Evolutionary conservation across 1,284 basidiomycete species (phyloP).

Genomic region (Cutaneotrichosporon sp.): DNA sequence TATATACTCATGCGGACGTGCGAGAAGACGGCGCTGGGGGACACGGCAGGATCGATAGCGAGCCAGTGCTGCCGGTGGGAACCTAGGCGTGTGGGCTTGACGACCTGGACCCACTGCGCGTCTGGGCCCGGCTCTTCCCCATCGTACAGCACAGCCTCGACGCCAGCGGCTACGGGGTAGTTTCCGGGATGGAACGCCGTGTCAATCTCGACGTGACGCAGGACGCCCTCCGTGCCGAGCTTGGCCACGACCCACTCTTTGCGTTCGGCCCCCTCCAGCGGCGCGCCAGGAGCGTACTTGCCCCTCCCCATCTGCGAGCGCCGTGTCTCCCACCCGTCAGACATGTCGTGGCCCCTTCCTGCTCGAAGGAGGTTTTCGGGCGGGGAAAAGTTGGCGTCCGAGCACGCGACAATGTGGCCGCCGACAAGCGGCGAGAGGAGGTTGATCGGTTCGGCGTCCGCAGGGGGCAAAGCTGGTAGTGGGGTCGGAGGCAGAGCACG

Average conservation of each 20-base stretch:
- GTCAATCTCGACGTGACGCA: conserved; percentile 81
- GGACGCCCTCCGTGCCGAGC: conserved; percentile 66
- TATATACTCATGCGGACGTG: conserved; percentile 86
- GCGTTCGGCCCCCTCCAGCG: conserved; percentile 56
- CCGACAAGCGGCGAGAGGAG: conserved; percentile 87
- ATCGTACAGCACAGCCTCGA: conserved; percentile 29
- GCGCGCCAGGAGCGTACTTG: conserved; percentile 50
- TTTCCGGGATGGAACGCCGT: conserved; percentile 96
- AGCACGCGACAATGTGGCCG: conserved; percentile 56
- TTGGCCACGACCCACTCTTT: conserved; percentile 88
- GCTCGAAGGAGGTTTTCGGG: conserved; percentile 87
- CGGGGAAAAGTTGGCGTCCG: conserved; percentile 89
- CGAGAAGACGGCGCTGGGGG: conserved; percentile 57
- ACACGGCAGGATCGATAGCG: conserved; percentile 61
- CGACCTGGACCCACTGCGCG: conserved; percentile 64
- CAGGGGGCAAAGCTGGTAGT: conserved; percentile 50
- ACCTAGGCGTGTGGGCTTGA: conserved; percentile 73
- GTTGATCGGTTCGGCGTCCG: conserved; percentile 57
- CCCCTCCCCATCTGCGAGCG: conserved; percentile 65
- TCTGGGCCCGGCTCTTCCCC: conserved; percentile 44
- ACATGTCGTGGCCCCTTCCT: conserved; percentile 86
- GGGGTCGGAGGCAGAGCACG: conserved; percentile 55
- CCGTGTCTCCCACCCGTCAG: conserved; percentile 98
- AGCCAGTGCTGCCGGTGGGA: conserved; percentile 88
- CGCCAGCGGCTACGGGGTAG: conserved; percentile 65